Base-by-base conservation (phyloP, 192 early-diverging fungal species). In the Thoreauomyces humboldtii region DNA sequence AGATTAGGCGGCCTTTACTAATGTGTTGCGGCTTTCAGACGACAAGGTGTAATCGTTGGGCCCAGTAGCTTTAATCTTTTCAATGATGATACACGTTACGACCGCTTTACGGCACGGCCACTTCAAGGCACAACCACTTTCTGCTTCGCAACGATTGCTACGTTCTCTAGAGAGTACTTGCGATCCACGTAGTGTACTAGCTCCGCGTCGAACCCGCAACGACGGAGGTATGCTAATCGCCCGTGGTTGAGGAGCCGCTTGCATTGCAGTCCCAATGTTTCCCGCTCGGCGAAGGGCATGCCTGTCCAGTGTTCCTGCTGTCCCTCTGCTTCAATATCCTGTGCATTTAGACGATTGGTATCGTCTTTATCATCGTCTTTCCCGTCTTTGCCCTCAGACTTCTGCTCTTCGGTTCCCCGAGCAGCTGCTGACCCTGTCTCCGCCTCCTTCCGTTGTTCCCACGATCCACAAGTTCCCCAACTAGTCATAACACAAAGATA, bases 181-280 rank as follows among this genome's bases (percentile, higher is more conserved):
- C 73, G 58, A 32, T 78, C 80, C 17, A 83, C 84, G 72, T 91
- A 93, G 53, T 92, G 87, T 6, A 91, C 82, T n/a, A 93, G 77
- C 55, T 85, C 75, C 2, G 77, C 79, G 36, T 87, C 70, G 60
- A 88, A 86, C 0, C 89, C 86, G 51, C 84, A 41, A 14, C 75
- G 45, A 19, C 65, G 54, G 32, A 93, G 62, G 31, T 77, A 89
- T 14, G 68, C 46, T 0, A 78, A 70, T 21, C 93, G 75, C 5
- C 93, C 93, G 43, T 76, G 66, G 56, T 95, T 92, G 38, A 94
- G 37, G n/a, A 92, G 61, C 17, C 92, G 77, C 64, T 95, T 95
- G 52, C 86, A 85, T 32, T 85, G 73, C 31, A 78, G 80, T 0
- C 92, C 92, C 51, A 92, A 75, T 7, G 61, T 50, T 58, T 84